phyloP scores from a whole-genome alignment of 192 early-diverging fungal genomes.

The Podila horticola region DNA sequence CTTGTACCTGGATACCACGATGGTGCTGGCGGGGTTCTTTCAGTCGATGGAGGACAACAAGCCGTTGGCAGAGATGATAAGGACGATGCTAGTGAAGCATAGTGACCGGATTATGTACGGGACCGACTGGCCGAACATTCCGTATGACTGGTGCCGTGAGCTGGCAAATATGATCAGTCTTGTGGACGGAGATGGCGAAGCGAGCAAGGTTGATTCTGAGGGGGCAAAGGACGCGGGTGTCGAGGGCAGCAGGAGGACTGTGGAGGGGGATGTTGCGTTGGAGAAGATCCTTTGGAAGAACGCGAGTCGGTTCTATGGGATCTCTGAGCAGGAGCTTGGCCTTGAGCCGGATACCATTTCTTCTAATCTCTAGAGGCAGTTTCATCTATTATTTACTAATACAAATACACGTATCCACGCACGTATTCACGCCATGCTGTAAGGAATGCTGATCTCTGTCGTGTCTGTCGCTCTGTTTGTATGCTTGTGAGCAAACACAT shows the following conservation, averaged over 20 bases:
- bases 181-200: conserved; percentile 38
- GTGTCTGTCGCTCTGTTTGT: no score
- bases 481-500: no score
- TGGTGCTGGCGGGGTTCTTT: conserved; percentile 37
- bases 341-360: neutral
- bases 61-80: conserved; percentile 10
- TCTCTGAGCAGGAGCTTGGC: conserved; percentile 30
- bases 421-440: no score
- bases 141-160: conserved; percentile 52
- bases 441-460: no score
- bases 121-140: conserved; percentile 53
- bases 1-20: conserved; percentile 54
- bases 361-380: neutral
- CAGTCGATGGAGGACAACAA: conserved; percentile 26
- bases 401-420: no score
- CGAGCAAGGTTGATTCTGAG: neutral
- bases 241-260: conserved; percentile 3
- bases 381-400: no score
- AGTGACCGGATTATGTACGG: conserved; percentile 51
- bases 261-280: conserved; percentile 18
- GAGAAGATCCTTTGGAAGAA: conserved; percentile 50
- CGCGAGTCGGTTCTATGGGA: conserved; percentile 40
- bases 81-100: conserved; percentile 33
- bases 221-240: neutral
- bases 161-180: conserved; percentile 39